Evolutionary conservation across 768 basidiomycete species (phyloP).

Genomic region (Xerocomus spinulosus): DNA sequence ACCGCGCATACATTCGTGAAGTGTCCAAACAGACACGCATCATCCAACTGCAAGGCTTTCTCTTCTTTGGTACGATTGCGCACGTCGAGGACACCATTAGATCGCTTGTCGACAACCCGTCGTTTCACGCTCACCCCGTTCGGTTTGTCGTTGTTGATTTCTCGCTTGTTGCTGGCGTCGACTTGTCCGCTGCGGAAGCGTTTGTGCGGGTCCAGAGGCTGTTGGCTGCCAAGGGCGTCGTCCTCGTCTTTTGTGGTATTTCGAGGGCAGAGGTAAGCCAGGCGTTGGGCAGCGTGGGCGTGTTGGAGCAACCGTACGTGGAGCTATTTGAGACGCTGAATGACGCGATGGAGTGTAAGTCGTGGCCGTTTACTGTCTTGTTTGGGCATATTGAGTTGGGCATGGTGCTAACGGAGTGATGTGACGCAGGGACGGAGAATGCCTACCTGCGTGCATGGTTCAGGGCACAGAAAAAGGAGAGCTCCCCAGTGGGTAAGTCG

Average conservation of each 20-base stretch:
- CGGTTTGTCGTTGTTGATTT: conserved; percentile 90
- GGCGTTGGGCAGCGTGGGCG: conserved; percentile 72
- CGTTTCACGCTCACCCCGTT: conserved; percentile 72
- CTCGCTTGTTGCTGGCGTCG: conserved; percentile 80
- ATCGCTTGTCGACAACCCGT: conserved; percentile 60
- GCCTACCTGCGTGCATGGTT: conserved; percentile 84
- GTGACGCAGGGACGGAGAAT: conserved; percentile 79
- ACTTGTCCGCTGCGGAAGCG: conserved; percentile 93
- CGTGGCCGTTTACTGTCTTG: conserved; percentile 3
- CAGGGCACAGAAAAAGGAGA: conserved; percentile 57
- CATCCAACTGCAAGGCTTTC: conserved; percentile 84
- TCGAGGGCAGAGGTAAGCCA: conserved; percentile 59
- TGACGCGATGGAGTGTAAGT: conserved; percentile 89
- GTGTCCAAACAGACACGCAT: conserved; percentile 90
- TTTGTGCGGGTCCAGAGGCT: conserved; percentile 88
- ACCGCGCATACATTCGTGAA: conserved; percentile 86
- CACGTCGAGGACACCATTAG: conserved; percentile 86
- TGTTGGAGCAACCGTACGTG: conserved; percentile 73
- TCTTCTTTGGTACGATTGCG: conserved; percentile 92
- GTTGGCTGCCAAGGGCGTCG: conserved; percentile 67
- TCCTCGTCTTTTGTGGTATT: conserved; percentile 87
- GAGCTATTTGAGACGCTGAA: conserved; percentile 80
- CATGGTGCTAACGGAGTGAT: conserved; percentile 2
- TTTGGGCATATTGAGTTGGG: neutral
- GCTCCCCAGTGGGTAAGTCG: conserved; percentile 40